Percentiles rank a stretch among this genome's conserved stretches.
These are phyloP conservation scores for Rosa lucieae DNA, from an alignment of 306 rosid species.

Conservation along the genomic window DNA sequence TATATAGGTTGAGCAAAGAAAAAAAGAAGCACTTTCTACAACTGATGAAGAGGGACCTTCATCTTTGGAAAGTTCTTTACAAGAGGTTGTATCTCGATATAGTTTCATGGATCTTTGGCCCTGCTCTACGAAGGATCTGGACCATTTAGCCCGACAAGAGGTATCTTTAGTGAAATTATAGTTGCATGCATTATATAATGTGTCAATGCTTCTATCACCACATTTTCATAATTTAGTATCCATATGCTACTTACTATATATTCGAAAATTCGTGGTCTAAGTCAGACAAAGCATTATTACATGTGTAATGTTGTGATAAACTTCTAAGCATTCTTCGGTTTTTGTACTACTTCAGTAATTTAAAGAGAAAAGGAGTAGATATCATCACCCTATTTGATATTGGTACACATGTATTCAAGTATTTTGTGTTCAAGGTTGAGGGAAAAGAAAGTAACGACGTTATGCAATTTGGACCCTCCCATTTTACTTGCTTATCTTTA, in stretches of 20 bases:
- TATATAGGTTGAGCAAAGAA: slow-evolving; percentile 82
- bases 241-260: neutral
- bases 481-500: neutral
- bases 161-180: slow-evolving; percentile 35
- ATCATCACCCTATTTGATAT: neutral
- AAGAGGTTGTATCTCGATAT: slow-evolving; percentile 86
- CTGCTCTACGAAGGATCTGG: slow-evolving; percentile 77
- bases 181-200: neutral
- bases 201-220: neutral
- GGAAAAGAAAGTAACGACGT: neutral
- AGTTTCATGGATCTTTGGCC: slow-evolving; percentile 98
- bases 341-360: neutral
- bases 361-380: neutral
- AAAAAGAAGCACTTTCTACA: slow-evolving; percentile 79
- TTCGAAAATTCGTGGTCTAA: neutral
- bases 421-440: neutral
- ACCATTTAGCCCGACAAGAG: slow-evolving; percentile 81
- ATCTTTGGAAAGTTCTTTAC: slow-evolving; percentile 65
- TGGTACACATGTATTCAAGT: neutral
- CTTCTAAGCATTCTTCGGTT: neutral
- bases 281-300: neutral
- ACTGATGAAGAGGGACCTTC: slow-evolving; percentile 64
- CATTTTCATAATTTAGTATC: neutral
- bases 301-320: neutral
- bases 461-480: neutral